Evolutionary conservation across 768 basidiomycete genomes (phyloP), one percentile per base, ranked within the genome.

Genomic region (Suillus plorans): DNA sequence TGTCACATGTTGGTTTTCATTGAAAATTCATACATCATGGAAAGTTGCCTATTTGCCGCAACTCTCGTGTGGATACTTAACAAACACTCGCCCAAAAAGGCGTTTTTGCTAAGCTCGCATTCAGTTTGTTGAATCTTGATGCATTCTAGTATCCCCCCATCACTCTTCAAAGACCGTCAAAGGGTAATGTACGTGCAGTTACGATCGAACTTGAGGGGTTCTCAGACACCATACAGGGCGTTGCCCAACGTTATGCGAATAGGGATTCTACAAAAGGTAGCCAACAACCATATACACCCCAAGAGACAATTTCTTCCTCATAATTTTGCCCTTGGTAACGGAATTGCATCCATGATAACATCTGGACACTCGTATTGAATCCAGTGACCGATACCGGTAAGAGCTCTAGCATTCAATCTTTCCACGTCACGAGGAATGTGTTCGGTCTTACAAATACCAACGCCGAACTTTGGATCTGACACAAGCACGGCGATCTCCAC

Each of bases 321-420:
- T 34, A 53, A 12, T 20, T 12, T 34, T 31, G 52, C 18, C 18
- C 52, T 34, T 31, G 52, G 31, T 6, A 34, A 18, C 18, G 52
- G 52, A 53, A 53, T 53, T 20, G 66, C 67, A 16, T 68, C 57
- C 3, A 74, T 67, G 0, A 73, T 66, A 25, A 56, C 60, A 6
- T 72, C 68, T 0, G 72, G 74, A 34, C 68, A 69, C 36, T 76
- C 74, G 36, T 41, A 64, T 44, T 74, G 74, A n/a, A 76, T 70
- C 68, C 68, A 76, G 53, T 74, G 74, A 1, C 65, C 66, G 3
- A 70, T 68, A 0, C 73, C 69, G 0, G 69, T 65, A 3, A 74
- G 62, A 14, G 59, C 34, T 53, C 18, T 53, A 31, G 20, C 18
- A 34, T 31, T 34, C 31, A 53, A 18, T 12, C 52, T 34, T 2